These are phyloP conservation scores for Sideroxylon spinosum DNA, from an alignment of 179 eudicot species.

Conservation along the genomic window DNA sequence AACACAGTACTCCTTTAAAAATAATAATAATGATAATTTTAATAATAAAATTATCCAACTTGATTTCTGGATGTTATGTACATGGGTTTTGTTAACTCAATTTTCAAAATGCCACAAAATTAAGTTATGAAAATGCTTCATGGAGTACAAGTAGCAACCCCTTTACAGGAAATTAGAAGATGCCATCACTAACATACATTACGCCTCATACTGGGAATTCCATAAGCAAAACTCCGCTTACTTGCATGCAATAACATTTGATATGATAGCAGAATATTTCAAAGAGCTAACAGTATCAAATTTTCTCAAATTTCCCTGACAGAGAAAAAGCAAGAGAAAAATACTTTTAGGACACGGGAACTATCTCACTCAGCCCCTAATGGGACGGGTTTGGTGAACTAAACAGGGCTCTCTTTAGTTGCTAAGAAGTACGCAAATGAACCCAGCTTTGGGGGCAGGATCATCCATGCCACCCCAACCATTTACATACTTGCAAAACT, in stretches of 20 bases:
- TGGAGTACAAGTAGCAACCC: neutral
- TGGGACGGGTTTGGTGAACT: neutral
- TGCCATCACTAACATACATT: neutral
- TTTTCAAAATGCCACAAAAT: neutral
- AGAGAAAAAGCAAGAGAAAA: neutral
- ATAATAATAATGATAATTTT: neutral
- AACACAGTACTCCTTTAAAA: no score
- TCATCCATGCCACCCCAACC: neutral
- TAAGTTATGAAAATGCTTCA: neutral
- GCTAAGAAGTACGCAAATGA: neutral
- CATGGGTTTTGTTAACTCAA: neutral
- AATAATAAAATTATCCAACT: neutral
- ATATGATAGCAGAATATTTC: neutral
- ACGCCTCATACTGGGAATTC: neutral
- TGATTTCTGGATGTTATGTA: neutral
- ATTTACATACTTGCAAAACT: neutral
- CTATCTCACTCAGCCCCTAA: neutral
- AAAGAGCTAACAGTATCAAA: neutral
- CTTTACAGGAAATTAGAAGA: neutral
- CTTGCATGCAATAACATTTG: neutral
- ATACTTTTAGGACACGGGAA: neutral
- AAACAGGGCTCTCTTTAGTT: neutral
- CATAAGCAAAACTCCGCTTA: neutral
- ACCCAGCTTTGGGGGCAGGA: neutral
- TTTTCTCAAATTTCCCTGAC: neutral